Evolutionary conservation across 1,284 basidiomycete species (phyloP).

Genomic region (Ustilago hordei): DNA sequence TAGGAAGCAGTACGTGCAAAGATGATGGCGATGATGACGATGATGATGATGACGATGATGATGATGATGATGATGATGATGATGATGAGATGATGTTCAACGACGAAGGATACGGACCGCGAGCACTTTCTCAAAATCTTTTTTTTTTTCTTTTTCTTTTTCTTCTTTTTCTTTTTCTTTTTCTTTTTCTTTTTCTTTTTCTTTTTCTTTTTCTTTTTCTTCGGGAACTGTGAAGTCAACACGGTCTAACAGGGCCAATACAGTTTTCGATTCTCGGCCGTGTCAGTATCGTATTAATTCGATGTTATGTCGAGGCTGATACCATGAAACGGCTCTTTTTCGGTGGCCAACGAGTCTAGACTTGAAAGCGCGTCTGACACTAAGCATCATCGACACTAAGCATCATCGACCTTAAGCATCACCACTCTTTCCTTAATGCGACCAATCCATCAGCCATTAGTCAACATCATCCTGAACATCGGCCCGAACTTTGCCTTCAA

Average conservation of each 20-base stretch:
- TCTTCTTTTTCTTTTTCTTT: no score
- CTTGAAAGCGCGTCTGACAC: neutral
- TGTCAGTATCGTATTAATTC: neutral
- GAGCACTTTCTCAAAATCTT: slow-evolving; percentile 27
- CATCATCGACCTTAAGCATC: no score
- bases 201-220: slow-evolving; percentile 12
- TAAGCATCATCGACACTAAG: neutral
- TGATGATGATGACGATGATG: neutral
- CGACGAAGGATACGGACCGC: neutral
- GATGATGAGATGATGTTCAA: slow-evolving; percentile 3
- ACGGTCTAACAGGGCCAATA: neutral
- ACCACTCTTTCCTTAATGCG: neutral
- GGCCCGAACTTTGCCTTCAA: neutral
- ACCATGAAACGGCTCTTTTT: neutral
- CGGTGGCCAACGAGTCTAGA: neutral
- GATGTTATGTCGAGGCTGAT: no score
- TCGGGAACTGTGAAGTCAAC: no score
- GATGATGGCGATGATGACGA: neutral
- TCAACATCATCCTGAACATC: neutral
- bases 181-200: no score
- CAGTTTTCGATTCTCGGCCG: slow-evolving; percentile 4
- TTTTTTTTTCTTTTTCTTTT: no score
- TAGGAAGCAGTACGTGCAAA: neutral
- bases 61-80: neutral
- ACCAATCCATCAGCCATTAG: neutral